Evolutionary conservation across 2,329 filamentous ascomycete species (phyloP), one percentile per base, ranked within the genome.

Genomic region (Cytospora paraplurivora): DNA sequence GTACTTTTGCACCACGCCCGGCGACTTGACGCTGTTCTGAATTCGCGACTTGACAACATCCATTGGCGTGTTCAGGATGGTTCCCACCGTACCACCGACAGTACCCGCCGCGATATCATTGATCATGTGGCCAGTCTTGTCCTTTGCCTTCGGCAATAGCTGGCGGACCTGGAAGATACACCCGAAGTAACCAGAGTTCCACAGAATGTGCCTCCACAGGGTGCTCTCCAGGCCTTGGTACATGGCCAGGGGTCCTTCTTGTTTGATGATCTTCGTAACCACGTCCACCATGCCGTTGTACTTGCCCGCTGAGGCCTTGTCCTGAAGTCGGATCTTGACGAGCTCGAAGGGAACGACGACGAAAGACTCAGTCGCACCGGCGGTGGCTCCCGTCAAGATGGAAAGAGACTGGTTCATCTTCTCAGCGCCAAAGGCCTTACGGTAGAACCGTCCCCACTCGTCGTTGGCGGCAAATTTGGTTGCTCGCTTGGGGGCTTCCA

Each of bases 401-500:
- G 95, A 96, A 64, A 99, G 86, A 1, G 87, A 86, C 80, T 99
- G 95, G 74, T 85, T 98, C 88, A 96, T 95, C 81, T 97, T 91
- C 62, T 86, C 78, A 62, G 90, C 83, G 69, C 91, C 92, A 75
- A 99, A 98, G 57, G 90, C 76, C 70, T 90, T 89, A 75, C 93
- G 91, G 83, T 96, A 99, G 79, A 97, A 85, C 78, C 93, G 88
- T 72, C 95, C 95, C 95, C 95, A 99, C 76, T 94, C 92, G 76
- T 99, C 95, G 79, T 99, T 99, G 79, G 95, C 95, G 54, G 95
- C 94, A 79, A 99, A 99, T 79, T 99, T 99, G 81, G 92, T 98
- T 51, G 94, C 94, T 80, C 93, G 88, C 86, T 97, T 97, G 72
- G 81, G 78, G 66, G 69, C 91, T 89, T 62, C 94, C 94, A 99